phyloP scores from a whole-genome alignment of 306 rosid species.

The Inga leiocalycina region DNA sequence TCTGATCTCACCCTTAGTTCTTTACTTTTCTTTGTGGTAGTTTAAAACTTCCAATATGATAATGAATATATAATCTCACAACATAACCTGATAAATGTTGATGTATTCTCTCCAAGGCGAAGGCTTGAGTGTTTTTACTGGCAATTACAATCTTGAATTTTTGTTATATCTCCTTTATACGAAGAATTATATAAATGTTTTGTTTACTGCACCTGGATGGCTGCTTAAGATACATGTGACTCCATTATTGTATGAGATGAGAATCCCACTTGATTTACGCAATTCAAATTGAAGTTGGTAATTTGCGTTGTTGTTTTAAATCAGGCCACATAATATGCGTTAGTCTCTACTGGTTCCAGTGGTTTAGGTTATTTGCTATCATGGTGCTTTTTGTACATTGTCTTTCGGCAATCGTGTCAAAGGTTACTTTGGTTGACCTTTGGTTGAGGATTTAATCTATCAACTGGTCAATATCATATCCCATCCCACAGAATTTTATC shows the following conservation, averaged over 20 bases:
- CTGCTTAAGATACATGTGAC: not conserved
- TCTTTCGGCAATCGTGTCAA: not conserved
- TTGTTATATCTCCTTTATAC: not conserved
- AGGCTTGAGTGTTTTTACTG: not conserved
- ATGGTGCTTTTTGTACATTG: not conserved
- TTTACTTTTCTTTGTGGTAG: not conserved
- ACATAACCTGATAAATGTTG: not conserved
- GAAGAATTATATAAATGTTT: not conserved
- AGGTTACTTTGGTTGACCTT: not conserved
- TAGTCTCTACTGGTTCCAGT: not conserved
- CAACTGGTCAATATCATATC: not conserved
- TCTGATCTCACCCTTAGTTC: not conserved
- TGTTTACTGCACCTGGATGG: not conserved
- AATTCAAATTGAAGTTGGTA: not conserved
- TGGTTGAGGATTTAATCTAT: slow-evolving; percentile 20
- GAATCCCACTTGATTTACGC: not conserved
- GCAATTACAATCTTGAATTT: not conserved
- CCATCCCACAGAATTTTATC: not conserved
- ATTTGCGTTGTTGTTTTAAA: not conserved
- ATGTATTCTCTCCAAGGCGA: not conserved
- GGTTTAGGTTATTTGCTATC: not conserved
- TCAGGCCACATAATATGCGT: not conserved
- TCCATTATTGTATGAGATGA: not conserved
- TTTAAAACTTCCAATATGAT: not conserved
- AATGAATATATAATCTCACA: not conserved